These are phyloP conservation scores for Aspergillus ochraceus DNA, from an alignment of 2,329 filamentous ascomycete genomes.

Conservation along the genomic window DNA sequence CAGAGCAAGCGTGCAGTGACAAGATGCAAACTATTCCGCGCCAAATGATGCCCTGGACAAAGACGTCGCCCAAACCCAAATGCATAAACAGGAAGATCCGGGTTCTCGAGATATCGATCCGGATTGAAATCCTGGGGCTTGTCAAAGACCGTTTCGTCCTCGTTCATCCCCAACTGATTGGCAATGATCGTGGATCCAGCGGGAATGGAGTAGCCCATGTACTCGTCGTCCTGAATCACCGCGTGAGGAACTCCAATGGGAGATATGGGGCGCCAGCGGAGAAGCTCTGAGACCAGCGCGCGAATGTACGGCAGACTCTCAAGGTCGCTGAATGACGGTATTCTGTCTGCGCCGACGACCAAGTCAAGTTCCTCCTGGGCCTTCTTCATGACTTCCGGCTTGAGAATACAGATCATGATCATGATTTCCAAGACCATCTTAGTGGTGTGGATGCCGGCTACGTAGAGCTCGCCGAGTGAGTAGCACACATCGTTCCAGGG, in stretches of 20 bases:
- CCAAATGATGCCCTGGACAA: conserved; percentile 10
- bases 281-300: conserved; percentile 33
- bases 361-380: conserved; percentile 39
- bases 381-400: conserved; percentile 41
- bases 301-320: conserved; percentile 32
- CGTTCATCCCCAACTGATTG: conserved; percentile 45
- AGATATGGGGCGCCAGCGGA: conserved; percentile 42
- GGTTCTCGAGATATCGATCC: conserved; percentile 30
- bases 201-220: conserved; percentile 50
- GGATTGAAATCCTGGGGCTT: conserved; percentile 39
- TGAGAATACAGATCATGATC: conserved; percentile 48
- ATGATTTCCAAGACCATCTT: conserved; percentile 47
- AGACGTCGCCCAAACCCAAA: conserved; percentile 16
- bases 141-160: conserved; percentile 39
- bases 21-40: conserved; percentile 5
- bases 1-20: conserved; percentile 12
- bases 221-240: conserved; percentile 47
- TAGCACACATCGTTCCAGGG: conserved; percentile 47
- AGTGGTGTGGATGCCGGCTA: conserved; percentile 52
- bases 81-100: conserved; percentile 3
- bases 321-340: conserved; percentile 34
- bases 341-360: conserved; percentile 29
- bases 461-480: conserved; percentile 47
- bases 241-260: conserved; percentile 50
- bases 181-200: conserved; percentile 46